Evolutionary conservation across 1,284 basidiomycete genomes (phyloP).

Genomic region (Laetiporus sulphureus): DNA sequence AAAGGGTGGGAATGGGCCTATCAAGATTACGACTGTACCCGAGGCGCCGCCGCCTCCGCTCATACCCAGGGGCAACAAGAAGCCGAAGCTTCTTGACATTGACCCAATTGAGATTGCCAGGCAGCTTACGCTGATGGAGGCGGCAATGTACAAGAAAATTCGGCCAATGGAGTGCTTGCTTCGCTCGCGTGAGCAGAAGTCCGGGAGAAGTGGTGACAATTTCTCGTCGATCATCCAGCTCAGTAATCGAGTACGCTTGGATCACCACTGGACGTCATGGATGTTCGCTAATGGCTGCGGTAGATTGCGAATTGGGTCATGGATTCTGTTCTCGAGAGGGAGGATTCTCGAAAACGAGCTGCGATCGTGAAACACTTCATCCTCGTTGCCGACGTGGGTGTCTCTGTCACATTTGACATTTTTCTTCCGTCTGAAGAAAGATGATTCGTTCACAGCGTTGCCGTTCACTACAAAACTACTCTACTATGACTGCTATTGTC

Average conservation of each 20-base stretch:
- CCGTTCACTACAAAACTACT: conserved; percentile 88
- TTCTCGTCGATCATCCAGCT: conserved; percentile 90
- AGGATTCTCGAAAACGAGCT: conserved; percentile 84
- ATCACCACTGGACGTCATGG: not conserved
- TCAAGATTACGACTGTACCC: conserved; percentile 36
- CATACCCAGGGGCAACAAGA: conserved; percentile 67
- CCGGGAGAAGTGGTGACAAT: conserved; percentile 69
- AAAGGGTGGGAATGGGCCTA: conserved; percentile 47
- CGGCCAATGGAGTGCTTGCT: conserved; percentile 88
- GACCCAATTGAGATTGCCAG: conserved; percentile 90
- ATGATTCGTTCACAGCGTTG: conserved; percentile 61
- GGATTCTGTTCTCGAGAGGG: conserved; percentile 79
- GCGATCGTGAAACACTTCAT: conserved; percentile 88
- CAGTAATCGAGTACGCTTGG: conserved; percentile 73
- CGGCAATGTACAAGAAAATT: conserved; percentile 83
- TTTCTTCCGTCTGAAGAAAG: not conserved
- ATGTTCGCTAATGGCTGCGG: not conserved
- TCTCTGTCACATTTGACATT: no score
- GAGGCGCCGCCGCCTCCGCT: conserved; percentile 69
- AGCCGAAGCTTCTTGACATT: conserved; percentile 81
- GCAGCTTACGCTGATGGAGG: conserved; percentile 93
- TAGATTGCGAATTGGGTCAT: conserved; percentile 94
- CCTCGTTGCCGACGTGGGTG: conserved; percentile 83
- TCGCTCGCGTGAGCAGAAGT: conserved; percentile 69
- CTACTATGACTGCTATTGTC: conserved; percentile 92